Evolutionary conservation across 441 rosid species (phyloP), one percentile per base, ranked within the genome.

Genomic region (Erodium moschatum): DNA sequence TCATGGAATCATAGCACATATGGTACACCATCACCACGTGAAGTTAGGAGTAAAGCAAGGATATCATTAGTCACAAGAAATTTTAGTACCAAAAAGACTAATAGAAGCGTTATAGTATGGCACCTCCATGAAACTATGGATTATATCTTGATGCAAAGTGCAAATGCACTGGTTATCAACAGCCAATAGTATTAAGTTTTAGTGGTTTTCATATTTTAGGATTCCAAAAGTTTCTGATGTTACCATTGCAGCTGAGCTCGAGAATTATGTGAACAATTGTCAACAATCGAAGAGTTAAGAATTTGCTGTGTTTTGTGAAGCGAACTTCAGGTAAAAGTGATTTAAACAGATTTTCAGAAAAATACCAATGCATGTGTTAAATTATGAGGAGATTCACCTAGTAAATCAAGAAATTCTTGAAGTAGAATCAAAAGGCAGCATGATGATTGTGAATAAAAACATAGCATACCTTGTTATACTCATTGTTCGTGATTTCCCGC

Each of bases 381-480:
- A 29, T 3, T 0, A 27, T 64, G 8, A 4, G 18, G 13, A 35
- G 40, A 35, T 35, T 35, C 40, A 35, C 6, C 40, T 35, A 35
- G 40, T 35, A 5, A 35, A 35, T 35, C 40, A 35, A 35, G 40
- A 35, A 35, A 31, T n/a, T 18, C 15, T 29, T 64, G 61, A 48
- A 44, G n/a, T 16, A 67, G 50, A 11, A 63, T 16, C 31, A 61
- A 68, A 65, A 60, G 21, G 46, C 61, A n/a, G 33, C 60, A 58
- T 8, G 31, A 64, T 2, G 0, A 75, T 64, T 67, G 48, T 50
- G 52, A 15, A 78, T 44, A 5, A 64, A 33, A 46, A 12, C 42
- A 33, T 9, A 77, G 71, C 66, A 27, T 31, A 92, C 97, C 97
- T 92, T 92, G 3, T 3, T 67, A 77, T 81, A 86, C 70, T 90